Base-by-base conservation (phyloP, 139 green algal species). In the Haematococcus lacustris region DNA sequence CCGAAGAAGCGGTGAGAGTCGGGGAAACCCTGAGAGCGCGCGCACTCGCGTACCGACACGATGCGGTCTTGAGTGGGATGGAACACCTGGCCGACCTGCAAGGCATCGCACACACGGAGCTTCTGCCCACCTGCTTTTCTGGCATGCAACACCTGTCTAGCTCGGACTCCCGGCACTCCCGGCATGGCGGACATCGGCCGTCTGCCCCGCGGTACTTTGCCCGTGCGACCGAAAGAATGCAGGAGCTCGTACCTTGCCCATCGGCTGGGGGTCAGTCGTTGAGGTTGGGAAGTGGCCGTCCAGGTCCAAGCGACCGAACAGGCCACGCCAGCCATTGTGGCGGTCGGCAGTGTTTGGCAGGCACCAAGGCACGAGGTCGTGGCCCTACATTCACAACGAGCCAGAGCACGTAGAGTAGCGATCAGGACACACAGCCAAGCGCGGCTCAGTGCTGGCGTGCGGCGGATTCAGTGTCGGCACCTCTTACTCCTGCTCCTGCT, bases 281-380 rank as follows among this genome's bases (percentile, higher is more conserved):
- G 89, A 92, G 66, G 94, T 98, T 75, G 94, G 94, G 89, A 98
- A 98, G 84, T 98, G 96, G n/a, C 94, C 94, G 9, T 77, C 61
- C 57, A 76, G 90, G 83, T 98, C 94, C 47, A 98, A 82, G 9
- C 94, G 87, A 3, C 94, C 93, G 80, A 96, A 98, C 69, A 98
- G 85, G 26, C 94, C 94, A 17, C 96, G 85, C 94, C 94, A 98
- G 74, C 91, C 88, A 81, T 98, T 98, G 84, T 98, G 94, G 37
- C 93, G 81, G 73, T 91, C 88, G 17, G 88, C 89, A 3, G 94
- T 98, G 86, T 98, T 96, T 75, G 94, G 93, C 73, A 98, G 88
- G 84, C 94, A 98, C 93, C 93, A 98, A 7, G 94, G 94, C 62
- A 98, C 90, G 59, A 98, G 81, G 4, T 87, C 76, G 74, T 93